Conservation (phyloP, 352 stramenopile species). For the Phytopythium vexans region DNA sequence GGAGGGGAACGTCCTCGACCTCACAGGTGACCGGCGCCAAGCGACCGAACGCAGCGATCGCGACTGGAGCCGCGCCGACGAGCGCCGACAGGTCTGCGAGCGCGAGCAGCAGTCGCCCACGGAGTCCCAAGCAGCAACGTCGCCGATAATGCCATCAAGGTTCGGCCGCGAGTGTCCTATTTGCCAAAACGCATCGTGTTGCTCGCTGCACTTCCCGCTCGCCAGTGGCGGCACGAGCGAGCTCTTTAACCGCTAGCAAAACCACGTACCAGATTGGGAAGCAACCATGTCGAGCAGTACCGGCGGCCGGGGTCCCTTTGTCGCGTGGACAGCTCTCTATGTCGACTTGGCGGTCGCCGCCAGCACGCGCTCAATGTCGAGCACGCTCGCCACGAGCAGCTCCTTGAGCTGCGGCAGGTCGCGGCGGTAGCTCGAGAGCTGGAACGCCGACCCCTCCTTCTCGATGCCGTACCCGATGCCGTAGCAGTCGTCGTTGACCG, state of each 20-base stretch:
- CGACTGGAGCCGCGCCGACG: constrained; percentile 18
- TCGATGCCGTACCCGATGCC: constrained; percentile 89
- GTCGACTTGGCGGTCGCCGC: constrained; percentile 30
- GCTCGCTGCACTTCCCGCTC: too few species aligned
- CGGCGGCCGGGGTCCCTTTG: too few species aligned
- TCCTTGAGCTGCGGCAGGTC: constrained; percentile 73
- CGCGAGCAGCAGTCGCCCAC: constrained; percentile 10
- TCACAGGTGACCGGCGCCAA: constrained; percentile 23
- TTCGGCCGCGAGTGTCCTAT: too few species aligned
- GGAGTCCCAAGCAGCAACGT: constrained; percentile 36
- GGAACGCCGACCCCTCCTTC: constrained; percentile 78
- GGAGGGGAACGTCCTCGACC: constrained; percentile 13
- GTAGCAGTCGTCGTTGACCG: constrained; percentile 88
- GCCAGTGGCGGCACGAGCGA: too few species aligned
- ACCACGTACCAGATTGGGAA: too few species aligned
- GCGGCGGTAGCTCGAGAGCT: constrained; percentile 82
- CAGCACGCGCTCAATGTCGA: constrained; percentile 69
- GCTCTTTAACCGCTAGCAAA: too few species aligned
- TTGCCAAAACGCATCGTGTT: too few species aligned
- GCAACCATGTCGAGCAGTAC: too few species aligned
- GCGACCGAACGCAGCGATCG: constrained; percentile 13
- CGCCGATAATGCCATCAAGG: constrained; percentile 19
- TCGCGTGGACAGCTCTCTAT: neutral
- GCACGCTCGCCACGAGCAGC: constrained; percentile 65
- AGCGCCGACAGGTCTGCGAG: constrained; percentile 19